Evolutionary conservation across 2,329 filamentous ascomycete species (phyloP).

Genomic region (Aspergillus neoniger): DNA sequence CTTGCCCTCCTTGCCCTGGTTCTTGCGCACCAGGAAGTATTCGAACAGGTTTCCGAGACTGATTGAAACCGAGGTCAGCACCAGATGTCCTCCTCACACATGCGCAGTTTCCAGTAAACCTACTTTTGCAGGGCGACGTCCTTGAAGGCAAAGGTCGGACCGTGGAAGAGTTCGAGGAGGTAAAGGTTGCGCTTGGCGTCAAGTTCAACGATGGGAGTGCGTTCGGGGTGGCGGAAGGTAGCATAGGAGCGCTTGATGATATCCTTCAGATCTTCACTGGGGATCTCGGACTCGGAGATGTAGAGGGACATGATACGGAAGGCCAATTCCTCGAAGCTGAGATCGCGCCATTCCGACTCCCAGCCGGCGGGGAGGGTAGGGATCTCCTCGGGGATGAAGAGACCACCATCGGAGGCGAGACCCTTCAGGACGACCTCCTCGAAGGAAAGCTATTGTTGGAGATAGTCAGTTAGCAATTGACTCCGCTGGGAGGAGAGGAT

Average conservation of each 20-base stretch:
- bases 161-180: slow-evolving; percentile 92
- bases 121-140: slow-evolving; percentile 49
- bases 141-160: slow-evolving; percentile 93
- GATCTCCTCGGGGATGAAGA: slow-evolving; percentile 75
- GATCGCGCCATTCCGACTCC: slow-evolving; percentile 30
- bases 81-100: background rate
- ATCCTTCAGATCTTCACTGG: slow-evolving; percentile 72
- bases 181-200: slow-evolving; percentile 72
- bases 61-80: slow-evolving; percentile 60
- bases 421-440: slow-evolving; percentile 90
- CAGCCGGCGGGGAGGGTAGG: slow-evolving; percentile 25
- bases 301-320: slow-evolving; percentile 84
- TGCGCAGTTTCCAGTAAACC: background rate
- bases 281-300: slow-evolving; percentile 81
- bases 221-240: slow-evolving; percentile 78
- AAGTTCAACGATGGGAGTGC: slow-evolving; percentile 78
- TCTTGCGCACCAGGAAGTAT: slow-evolving; percentile 50
- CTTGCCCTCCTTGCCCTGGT: slow-evolving; percentile 46
- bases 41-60: slow-evolving; percentile 79
- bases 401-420: slow-evolving; percentile 79
- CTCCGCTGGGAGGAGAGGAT: background rate
- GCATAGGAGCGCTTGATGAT: slow-evolving; percentile 85
- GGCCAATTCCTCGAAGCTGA: slow-evolving; percentile 30
- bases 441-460: slow-evolving; percentile 64
- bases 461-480: slow-evolving; percentile 14